Evolutionary conservation across 176 grass and related monocot species (phyloP), one percentile per base, ranked within the genome.

Genomic region (Themeda triandra): DNA sequence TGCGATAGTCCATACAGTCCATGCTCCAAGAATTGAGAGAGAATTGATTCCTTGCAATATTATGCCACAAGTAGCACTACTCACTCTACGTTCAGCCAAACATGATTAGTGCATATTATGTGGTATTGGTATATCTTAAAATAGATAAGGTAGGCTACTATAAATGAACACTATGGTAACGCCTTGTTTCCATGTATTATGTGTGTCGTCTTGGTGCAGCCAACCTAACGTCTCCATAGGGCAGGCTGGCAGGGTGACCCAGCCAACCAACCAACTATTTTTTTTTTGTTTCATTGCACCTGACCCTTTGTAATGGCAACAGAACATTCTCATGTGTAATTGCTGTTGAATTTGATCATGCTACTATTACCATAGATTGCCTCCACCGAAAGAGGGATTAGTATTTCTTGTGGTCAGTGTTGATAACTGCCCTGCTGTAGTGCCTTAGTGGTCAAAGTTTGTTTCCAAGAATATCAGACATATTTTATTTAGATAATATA

Each of bases 401-500:
- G 24, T 76, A 51, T 80, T 56, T 80, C 46, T 63, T 80, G 19
- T 69, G 8, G 49, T 4, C n/a, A 27, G 30, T 76, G 4, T 63
- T 63, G 18, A 65, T 71, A 63, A 37, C 86, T 76, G 62, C 18
- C 25, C 19, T 63, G 80, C 32, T 63, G 77, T 46, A 76, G 3
- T 60, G 23, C n/a, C 9, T 59, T 59, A 59, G 23, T 24, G 23
- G 56, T 59, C 56, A 60, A 25, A 73, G 66, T 72, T 58, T 23
- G 35, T 75, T 46, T 75, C 42, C 75, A 72, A 63, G 63, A 82
- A 83, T 62, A 21, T n/a, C 35, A 69, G 35, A 76, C 25, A 44
- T 44, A 21, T 62, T 13, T 30, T 78, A 31, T 74, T 18, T 28
- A 37, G 35, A 60, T 81, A 81, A 45, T 30, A 31, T 41, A 44